A percentile compares a stretch with the other conserved stretches of the same genome.
Evolutionary conservation across 2,329 filamentous ascomycete genomes (phyloP).

Genomic region (Aureobasidium zeae): DNA sequence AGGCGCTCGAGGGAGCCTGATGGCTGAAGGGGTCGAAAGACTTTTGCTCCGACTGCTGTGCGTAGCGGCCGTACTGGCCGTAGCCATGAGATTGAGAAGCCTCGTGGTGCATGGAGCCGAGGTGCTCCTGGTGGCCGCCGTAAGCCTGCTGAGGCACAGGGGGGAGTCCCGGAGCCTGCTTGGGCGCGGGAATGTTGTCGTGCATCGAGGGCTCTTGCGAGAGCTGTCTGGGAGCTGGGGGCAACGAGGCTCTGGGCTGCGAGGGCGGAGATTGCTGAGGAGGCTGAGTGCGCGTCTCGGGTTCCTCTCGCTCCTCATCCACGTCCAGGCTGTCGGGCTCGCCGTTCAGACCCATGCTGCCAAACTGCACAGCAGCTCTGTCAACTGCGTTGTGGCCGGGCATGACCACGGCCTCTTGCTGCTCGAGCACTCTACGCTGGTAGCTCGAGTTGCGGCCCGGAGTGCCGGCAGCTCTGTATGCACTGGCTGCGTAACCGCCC

Average conservation of each 20-base stretch:
- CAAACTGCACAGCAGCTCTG: constrained; percentile 87
- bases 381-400: constrained; percentile 93
- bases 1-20: constrained; percentile 48
- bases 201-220: constrained; percentile 33
- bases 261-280: constrained; percentile 86
- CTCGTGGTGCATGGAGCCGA: constrained; percentile 42
- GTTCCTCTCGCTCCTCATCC: constrained; percentile 88
- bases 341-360: constrained; percentile 82
- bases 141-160: constrained; percentile 46
- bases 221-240: constrained; percentile 52
- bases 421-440: constrained; percentile 79
- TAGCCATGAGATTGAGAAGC: constrained; percentile 38
- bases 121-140: constrained; percentile 33
- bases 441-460: constrained; percentile 64
- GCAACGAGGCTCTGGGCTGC: constrained; percentile 75
- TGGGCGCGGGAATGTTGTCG: constrained; percentile 41
- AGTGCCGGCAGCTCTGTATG: constrained; percentile 63
- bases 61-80: constrained; percentile 63
- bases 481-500: constrained; percentile 70
- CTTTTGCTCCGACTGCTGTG: constrained; percentile 66
- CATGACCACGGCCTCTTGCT: constrained; percentile 97
- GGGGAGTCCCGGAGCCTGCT: constrained; percentile 53
- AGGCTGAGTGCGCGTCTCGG: constrained; percentile 86
- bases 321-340: constrained; percentile 63
- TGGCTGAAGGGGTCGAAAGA: constrained; percentile 80